A percentile compares a stretch with the other conserved stretches of the same genome.
phyloP scores from a whole-genome alignment of 2,329 filamentous ascomycete species.

The Tolypocladium guangdongense region DNA sequence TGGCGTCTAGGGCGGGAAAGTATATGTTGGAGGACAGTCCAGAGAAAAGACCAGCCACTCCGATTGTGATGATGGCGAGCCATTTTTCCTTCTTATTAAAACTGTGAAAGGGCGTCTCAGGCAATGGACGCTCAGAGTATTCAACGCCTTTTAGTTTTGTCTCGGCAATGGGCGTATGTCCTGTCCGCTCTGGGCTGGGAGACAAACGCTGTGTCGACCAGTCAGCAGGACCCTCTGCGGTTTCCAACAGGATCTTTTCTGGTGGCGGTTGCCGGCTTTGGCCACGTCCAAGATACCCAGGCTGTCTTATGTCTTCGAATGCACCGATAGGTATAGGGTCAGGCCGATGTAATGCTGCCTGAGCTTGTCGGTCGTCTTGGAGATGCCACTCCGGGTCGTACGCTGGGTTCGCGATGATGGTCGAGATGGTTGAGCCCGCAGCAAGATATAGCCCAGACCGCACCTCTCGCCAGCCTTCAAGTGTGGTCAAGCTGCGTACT shows the following conservation, averaged over 20 bases:
- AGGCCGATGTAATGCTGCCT: neutral
- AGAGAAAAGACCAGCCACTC: conserved; percentile 40
- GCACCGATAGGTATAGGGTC: too few relatives aligned
- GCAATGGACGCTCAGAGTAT: neutral
- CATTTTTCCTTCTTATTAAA: conserved; percentile 21
- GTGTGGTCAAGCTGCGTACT: conserved; percentile 1
- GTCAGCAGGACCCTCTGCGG: too few relatives aligned
- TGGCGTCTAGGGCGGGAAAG: conserved; percentile 29
- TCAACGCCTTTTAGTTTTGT: too few relatives aligned
- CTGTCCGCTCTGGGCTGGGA: too few relatives aligned
- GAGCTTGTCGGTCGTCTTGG: neutral
- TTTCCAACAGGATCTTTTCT: too few relatives aligned
- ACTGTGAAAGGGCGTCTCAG: conserved; percentile 1
- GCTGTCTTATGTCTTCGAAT: neutral
- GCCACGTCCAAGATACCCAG: too few relatives aligned
- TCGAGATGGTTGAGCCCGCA: neutral
- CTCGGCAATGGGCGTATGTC: too few relatives aligned
- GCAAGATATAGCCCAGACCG: neutral
- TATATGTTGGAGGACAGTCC: conserved; percentile 42
- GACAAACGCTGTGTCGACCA: too few relatives aligned
- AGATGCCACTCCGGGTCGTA: conserved; percentile 1
- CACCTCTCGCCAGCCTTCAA: conserved; percentile 1
- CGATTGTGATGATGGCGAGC: conserved; percentile 35
- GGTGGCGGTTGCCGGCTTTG: too few relatives aligned
- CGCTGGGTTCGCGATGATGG: conserved; percentile 1